These are phyloP conservation scores for Penstemon eatonii DNA, from an alignment of 257 asterid species.

Conservation along the genomic window DNA sequence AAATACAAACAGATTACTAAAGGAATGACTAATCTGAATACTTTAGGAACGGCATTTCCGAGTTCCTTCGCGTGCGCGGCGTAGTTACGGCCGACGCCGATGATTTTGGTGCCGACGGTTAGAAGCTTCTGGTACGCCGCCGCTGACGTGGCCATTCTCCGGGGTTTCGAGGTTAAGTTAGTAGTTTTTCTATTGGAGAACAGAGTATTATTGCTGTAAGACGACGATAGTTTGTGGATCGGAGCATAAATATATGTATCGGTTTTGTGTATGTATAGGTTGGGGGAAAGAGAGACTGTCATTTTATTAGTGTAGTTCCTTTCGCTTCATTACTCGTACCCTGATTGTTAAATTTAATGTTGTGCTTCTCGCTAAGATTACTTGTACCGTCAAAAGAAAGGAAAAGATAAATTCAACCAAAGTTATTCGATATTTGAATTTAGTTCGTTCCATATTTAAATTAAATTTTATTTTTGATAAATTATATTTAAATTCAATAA, in stretches of 20 bases:
- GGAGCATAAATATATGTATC: slow-evolving; percentile 27
- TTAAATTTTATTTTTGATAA: no score
- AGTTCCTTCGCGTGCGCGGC: slow-evolving; percentile 97
- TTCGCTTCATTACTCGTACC: slow-evolving; percentile 20
- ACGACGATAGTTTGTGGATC: slow-evolving; percentile 28
- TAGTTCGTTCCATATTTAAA: no score
- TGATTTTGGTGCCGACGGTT: slow-evolving; percentile 72
- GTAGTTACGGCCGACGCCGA: slow-evolving; percentile 96
- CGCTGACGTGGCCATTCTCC: slow-evolving; percentile 65
- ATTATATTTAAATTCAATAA: no score
- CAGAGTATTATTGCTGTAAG: slow-evolving; percentile 13
- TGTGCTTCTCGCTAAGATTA: neutral
- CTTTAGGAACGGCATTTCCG: slow-evolving; percentile 92
- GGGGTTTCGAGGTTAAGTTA: slow-evolving; percentile 12
- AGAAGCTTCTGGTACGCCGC: slow-evolving; percentile 69
- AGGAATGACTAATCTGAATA: slow-evolving; percentile 13
- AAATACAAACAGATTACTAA: no score
- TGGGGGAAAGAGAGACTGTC: neutral
- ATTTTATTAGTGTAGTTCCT: slow-evolving; percentile 23
- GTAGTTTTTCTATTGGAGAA: slow-evolving; percentile 12
- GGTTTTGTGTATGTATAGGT: slow-evolving; percentile 8
- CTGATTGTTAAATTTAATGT: neutral
- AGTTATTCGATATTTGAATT: no score
- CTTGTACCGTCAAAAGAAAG: neutral
- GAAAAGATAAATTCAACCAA: neutral